These are phyloP conservation scores for Serendipita sp. DNA, from an alignment of 1,284 basidiomycete species.

Conservation along the genomic window DNA sequence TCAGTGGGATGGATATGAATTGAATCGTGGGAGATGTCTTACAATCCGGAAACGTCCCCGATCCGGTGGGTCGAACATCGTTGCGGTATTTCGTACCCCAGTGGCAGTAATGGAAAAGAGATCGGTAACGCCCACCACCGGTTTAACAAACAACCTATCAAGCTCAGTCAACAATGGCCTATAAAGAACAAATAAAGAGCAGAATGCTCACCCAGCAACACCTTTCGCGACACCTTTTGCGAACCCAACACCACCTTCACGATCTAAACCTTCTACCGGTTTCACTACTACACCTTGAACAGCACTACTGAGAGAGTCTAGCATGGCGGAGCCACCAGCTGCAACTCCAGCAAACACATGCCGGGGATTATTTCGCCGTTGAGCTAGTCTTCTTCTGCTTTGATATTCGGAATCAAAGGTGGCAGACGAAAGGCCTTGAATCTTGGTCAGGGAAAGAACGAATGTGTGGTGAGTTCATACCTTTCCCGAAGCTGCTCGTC, in stretches of 20 bases:
- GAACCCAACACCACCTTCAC: slow-evolving; percentile 88
- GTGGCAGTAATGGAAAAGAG: slow-evolving; percentile 82
- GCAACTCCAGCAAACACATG: slow-evolving; percentile 93
- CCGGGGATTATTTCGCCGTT: slow-evolving; percentile 85
- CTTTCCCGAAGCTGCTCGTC: slow-evolving; percentile 94
- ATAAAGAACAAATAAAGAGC: slow-evolving; percentile 9
- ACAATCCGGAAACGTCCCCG: slow-evolving; percentile 79
- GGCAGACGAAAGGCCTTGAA: slow-evolving; percentile 79
- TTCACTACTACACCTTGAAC: slow-evolving; percentile 95
- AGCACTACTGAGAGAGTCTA: slow-evolving; percentile 70
- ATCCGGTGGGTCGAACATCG: slow-evolving; percentile 88
- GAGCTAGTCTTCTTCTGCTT: slow-evolving; percentile 72
- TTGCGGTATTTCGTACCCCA: slow-evolving; percentile 95
- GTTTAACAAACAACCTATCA: slow-evolving; percentile 80
- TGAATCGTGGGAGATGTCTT: slow-evolving; percentile 17
- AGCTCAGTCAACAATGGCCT: slow-evolving; percentile 14
- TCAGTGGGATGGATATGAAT: background rate
- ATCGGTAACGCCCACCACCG: slow-evolving; percentile 93
- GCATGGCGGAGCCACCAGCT: slow-evolving; percentile 86
- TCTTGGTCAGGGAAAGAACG: background rate
- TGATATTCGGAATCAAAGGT: slow-evolving; percentile 97
- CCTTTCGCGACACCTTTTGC: slow-evolving; percentile 98
- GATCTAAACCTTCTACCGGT: slow-evolving; percentile 92
- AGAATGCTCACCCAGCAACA: slow-evolving; percentile 64
- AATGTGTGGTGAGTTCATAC: slow-evolving; percentile 24